Conservation (phyloP, 1,284 basidiomycete genomes). For the Golubevia sp. region DNA sequence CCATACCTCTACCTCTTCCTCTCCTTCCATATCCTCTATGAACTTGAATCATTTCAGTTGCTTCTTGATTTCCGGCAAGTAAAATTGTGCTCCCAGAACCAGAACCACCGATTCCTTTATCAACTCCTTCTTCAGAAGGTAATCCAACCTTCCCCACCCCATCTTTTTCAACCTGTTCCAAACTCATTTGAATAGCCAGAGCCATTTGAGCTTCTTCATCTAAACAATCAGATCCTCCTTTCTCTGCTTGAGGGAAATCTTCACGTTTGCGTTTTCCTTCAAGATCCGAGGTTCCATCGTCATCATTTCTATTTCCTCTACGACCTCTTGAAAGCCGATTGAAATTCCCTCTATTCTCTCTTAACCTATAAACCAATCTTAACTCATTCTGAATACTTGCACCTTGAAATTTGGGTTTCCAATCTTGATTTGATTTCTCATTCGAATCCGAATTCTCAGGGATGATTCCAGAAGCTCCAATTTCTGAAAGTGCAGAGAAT, state of each 20-base stretch:
- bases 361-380: not conserved
- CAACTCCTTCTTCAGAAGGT: no score
- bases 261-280: no score
- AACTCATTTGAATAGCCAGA: not conserved
- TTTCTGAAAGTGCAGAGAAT: not conserved
- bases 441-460: not conserved
- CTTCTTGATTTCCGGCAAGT: not conserved
- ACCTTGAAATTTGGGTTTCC: not conserved
- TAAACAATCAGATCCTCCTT: not conserved
- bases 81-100: no score
- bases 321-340: no score
- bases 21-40: slow-evolving; percentile 9
- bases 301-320: not conserved
- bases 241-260: not conserved
- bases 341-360: not conserved
- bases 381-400: not conserved
- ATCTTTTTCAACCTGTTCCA: not conserved
- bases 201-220: not conserved
- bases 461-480: not conserved
- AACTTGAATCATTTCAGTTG: slow-evolving; percentile 5
- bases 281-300: not conserved
- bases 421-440: not conserved
- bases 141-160: no score
- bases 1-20: not conserved
- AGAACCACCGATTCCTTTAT: no score